Evolutionary conservation across 768 basidiomycete genomes (phyloP).

Genomic region (Amanita polypyramis): DNA sequence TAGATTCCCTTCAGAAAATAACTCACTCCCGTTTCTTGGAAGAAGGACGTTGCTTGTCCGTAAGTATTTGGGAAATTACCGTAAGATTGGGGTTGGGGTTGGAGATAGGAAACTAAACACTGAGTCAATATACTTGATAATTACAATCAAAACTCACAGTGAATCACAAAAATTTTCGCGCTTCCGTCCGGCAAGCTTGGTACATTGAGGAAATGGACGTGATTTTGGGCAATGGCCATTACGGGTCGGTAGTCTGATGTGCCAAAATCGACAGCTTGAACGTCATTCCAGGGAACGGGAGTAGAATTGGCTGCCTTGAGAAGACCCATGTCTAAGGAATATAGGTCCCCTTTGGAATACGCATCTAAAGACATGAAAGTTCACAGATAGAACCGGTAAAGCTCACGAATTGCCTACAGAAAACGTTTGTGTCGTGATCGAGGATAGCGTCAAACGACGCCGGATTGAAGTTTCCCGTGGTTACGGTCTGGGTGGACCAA

Average conservation of each 20-base stretch:
- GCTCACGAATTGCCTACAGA: slow-evolving; percentile 40
- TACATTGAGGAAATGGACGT: slow-evolving; percentile 60
- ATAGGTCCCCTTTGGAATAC: slow-evolving; percentile 54
- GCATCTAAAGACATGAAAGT: slow-evolving; percentile 37
- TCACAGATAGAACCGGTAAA: slow-evolving; percentile 4
- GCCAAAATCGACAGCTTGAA: slow-evolving; percentile 43
- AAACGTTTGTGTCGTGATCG: slow-evolving; percentile 91
- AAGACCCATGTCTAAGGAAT: slow-evolving; percentile 56
- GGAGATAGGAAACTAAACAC: slow-evolving; percentile 51
- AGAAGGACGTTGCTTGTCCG: slow-evolving; percentile 65
- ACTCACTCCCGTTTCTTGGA: slow-evolving; percentile 41
- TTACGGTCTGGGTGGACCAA: slow-evolving; percentile 69
- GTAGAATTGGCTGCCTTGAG: slow-evolving; percentile 51
- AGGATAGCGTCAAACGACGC: slow-evolving; percentile 61
- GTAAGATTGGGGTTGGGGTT: slow-evolving; percentile 53
- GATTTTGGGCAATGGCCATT: slow-evolving; percentile 66
- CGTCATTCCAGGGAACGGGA: slow-evolving; percentile 54
- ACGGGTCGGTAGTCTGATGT: slow-evolving; percentile 41
- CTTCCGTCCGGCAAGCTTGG: slow-evolving; percentile 46
- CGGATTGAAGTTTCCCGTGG: slow-evolving; percentile 45
- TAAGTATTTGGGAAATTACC: slow-evolving; percentile 58
- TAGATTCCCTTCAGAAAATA: background rate
- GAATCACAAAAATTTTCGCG: slow-evolving; percentile 64
- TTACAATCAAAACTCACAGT: slow-evolving; percentile 36
- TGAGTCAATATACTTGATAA: background rate